Evolutionary conservation across 495 filamentous ascomycete species (phyloP).

Genomic region (Talaromyces wortmannii): DNA sequence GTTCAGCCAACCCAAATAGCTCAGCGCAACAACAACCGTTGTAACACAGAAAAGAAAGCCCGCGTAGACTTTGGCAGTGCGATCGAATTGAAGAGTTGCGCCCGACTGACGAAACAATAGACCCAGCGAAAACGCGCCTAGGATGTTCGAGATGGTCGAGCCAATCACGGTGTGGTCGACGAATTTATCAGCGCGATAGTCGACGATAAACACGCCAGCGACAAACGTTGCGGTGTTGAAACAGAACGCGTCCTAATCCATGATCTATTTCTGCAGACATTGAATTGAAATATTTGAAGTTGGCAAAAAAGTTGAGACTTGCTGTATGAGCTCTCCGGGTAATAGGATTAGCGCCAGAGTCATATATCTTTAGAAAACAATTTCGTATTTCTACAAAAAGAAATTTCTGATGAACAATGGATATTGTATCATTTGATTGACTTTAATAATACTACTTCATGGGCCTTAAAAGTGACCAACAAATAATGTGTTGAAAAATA

Average conservation of each 20-base stretch:
- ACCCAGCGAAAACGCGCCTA: constrained; percentile 49
- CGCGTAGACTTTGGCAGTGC: constrained; percentile 42
- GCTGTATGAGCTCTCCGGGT: too few species aligned
- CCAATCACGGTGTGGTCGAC: constrained; percentile 47
- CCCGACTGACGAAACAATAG: constrained; percentile 32
- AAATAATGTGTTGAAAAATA: not conserved
- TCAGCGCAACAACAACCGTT: constrained; percentile 24
- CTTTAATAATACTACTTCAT: too few species aligned
- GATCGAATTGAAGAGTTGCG: constrained; percentile 24
- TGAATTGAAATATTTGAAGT: too few species aligned
- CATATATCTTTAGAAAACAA: too few species aligned
- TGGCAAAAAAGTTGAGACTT: too few species aligned
- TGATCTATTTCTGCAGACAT: not conserved
- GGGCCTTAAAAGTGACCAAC: too few species aligned
- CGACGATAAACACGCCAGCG: constrained; percentile 18
- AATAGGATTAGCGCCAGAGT: too few species aligned
- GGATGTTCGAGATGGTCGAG: constrained; percentile 48
- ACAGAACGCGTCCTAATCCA: constrained; percentile 12
- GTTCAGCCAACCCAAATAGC: constrained; percentile 17
- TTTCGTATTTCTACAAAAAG: too few species aligned
- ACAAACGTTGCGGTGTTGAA: constrained; percentile 18
- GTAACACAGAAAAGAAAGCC: constrained; percentile 29
- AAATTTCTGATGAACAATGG: too few species aligned
- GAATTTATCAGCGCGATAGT: constrained; percentile 32
- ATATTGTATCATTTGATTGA: too few species aligned